These are phyloP conservation scores for Talaromyces funiculosus DNA, from an alignment of 2,329 filamentous ascomycete species.

Conservation along the genomic window DNA sequence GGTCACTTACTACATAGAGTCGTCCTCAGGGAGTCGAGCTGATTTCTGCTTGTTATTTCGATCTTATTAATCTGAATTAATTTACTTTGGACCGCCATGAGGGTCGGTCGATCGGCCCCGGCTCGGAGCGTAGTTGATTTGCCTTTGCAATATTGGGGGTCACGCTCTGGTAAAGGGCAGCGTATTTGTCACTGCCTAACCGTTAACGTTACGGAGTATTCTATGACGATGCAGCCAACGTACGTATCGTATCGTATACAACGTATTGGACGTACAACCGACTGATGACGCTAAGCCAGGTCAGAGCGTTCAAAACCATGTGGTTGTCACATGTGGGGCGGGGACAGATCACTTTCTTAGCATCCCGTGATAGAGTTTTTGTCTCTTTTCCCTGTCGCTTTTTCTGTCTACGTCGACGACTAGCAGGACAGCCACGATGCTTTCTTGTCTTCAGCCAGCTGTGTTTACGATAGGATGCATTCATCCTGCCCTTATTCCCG, in stretches of 20 bases:
- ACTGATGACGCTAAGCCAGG: background rate
- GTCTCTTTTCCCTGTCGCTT: background rate
- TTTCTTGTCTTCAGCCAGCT: background rate
- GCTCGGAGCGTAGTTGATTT: background rate
- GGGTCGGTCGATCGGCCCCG: background rate
- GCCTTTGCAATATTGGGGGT: background rate
- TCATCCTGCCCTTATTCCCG: background rate
- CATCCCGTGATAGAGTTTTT: background rate
- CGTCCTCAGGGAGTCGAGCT: background rate
- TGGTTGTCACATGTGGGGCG: slow-evolving; percentile 3
- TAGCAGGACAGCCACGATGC: background rate
- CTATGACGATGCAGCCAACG: too few species aligned
- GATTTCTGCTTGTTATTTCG: background rate
- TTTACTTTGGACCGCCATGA: background rate
- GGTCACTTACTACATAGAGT: background rate
- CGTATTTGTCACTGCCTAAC: background rate
- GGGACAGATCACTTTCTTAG: background rate
- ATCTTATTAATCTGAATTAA: background rate
- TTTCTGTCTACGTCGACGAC: background rate
- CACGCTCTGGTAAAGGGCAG: background rate
- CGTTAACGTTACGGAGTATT: background rate
- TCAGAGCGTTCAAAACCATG: slow-evolving; percentile 7
- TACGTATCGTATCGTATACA: background rate
- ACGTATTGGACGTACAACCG: background rate
- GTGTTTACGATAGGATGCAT: background rate